These are phyloP conservation scores for Cordyceps farinosa DNA, from an alignment of 2,329 filamentous ascomycete species.

Conservation along the genomic window DNA sequence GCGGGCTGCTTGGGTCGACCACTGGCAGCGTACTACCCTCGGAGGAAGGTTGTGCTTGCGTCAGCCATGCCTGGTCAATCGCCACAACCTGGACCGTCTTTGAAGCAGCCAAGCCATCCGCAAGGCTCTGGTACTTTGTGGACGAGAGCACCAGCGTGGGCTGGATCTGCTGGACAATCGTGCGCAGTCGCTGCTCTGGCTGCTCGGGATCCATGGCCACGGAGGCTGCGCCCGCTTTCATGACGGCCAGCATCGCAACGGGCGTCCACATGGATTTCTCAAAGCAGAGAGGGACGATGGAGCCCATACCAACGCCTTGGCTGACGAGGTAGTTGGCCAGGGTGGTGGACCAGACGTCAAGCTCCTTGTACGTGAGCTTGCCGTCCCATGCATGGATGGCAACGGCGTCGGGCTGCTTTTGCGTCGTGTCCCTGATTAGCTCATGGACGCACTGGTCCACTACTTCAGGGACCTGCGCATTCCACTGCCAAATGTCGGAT, in stretches of 20 bases:
- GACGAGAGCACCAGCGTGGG: conserved; percentile 24
- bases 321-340: conserved; percentile 19
- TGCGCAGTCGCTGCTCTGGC: conserved; percentile 20
- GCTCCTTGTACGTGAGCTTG: conserved; percentile 37
- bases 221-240: conserved; percentile 25
- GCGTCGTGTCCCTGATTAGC: conserved; percentile 36
- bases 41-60: not conserved
- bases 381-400: conserved; percentile 46
- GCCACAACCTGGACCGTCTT: not conserved
- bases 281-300: conserved; percentile 24
- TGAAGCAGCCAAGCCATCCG: not conserved
- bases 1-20: not conserved
- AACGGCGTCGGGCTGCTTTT: conserved; percentile 28
- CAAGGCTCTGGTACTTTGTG: conserved; percentile 16
- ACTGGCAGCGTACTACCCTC: not conserved
- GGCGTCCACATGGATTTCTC: conserved; percentile 27
- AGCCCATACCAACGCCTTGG: conserved; percentile 27
- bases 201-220: conserved; percentile 28
- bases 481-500: conserved; percentile 13
- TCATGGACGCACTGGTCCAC: conserved; percentile 36
- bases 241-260: conserved; percentile 24
- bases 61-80: not conserved
- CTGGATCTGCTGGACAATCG: conserved; percentile 21
- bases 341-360: conserved; percentile 23
- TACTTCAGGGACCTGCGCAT: conserved; percentile 19